These are phyloP conservation scores for Moringa oleifera DNA, from an alignment of 345 rosid species.

Conservation along the genomic window DNA sequence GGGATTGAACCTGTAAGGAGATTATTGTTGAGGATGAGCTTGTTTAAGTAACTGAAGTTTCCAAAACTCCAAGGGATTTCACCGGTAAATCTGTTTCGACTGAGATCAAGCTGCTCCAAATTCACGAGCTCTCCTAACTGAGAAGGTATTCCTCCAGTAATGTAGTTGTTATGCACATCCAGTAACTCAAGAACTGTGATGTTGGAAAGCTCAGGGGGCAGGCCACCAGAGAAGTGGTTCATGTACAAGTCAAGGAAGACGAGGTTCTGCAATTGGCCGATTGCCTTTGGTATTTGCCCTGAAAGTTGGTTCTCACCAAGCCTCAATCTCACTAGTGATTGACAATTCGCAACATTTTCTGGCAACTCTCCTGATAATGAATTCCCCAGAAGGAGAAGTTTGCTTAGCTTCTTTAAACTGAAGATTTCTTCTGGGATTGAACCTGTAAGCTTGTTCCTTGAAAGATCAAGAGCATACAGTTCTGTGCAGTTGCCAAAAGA, in stretches of 20 bases:
- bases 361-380: slow-evolving; percentile 69
- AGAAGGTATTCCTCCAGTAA: slow-evolving; percentile 69
- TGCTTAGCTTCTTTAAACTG: slow-evolving; percentile 76
- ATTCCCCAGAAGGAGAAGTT: slow-evolving; percentile 91
- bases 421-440: slow-evolving; percentile 82
- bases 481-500: slow-evolving; percentile 86
- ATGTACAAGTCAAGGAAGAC: slow-evolving; percentile 88
- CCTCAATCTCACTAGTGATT: slow-evolving; percentile 80
- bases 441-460: slow-evolving; percentile 84
- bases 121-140: slow-evolving; percentile 88
- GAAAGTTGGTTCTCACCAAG: slow-evolving; percentile 93
- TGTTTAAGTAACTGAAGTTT: slow-evolving; percentile 82
- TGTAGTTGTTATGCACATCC: slow-evolving; percentile 83
- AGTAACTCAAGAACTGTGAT: slow-evolving; percentile 77
- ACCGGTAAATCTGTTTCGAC: slow-evolving; percentile 80
- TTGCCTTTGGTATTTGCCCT: slow-evolving; percentile 76
- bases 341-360: slow-evolving; percentile 56
- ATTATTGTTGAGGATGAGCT: slow-evolving; percentile 91
- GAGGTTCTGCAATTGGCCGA: slow-evolving; percentile 81
- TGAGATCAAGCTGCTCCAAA: slow-evolving; percentile 92
- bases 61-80: slow-evolving; percentile 76
- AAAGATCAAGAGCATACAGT: slow-evolving; percentile 72
- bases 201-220: slow-evolving; percentile 72
- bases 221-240: slow-evolving; percentile 79
- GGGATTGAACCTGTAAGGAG: slow-evolving; percentile 71